Evolutionary conservation across 768 basidiomycete species (phyloP), one percentile per base, ranked within the genome.

Genomic region (Xerocomus spinulosus): DNA sequence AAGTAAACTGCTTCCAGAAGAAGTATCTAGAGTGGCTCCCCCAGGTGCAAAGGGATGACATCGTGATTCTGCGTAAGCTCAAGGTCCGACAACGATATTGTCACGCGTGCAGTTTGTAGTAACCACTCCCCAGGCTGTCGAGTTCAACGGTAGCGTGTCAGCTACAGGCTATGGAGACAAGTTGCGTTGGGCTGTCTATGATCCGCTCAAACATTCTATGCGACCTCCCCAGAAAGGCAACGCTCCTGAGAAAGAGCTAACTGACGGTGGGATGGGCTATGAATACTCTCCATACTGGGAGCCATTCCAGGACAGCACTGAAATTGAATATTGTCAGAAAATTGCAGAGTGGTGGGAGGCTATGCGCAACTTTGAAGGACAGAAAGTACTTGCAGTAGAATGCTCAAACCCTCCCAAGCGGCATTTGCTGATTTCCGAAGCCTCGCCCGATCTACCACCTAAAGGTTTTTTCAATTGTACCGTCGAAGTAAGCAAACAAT

Each of bases 391-490:
- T 23, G 26, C 40, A 9, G 52, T 60, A 17, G 46, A 53, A 26
- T 61, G 51, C 37, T 36, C 46, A 18, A 25, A 3, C 7, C 17
- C 20, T 36, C 1, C 3, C 30, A 71, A 75, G 39, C 58, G 63
- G 35, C 82, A 82, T 52, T 65, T 70, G 21, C 61, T 82, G 15
- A 68, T 83, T 46, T 70, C 70, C n/a, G 77, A 82, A 36, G 73
- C 70, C 12, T 69, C 69, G 9, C 78, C 80, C 1, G 57, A 70
- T 40, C 64, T 67, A 17, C 62, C 62, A 10, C 77, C 78, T 2
- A 42, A 50, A 18, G 78, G 79, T 1, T 85, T 74, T 60, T 83
- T 85, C 59, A 72, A 84, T 46, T 83, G 82, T 40, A 82, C 79
- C 0, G 70, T 81, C 14, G 78, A 84, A 72, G 83, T 83, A 52